Evolutionary conservation across 1,139 yeast genomes (phyloP).

Genomic region (Yamadazyma dushanensis): DNA sequence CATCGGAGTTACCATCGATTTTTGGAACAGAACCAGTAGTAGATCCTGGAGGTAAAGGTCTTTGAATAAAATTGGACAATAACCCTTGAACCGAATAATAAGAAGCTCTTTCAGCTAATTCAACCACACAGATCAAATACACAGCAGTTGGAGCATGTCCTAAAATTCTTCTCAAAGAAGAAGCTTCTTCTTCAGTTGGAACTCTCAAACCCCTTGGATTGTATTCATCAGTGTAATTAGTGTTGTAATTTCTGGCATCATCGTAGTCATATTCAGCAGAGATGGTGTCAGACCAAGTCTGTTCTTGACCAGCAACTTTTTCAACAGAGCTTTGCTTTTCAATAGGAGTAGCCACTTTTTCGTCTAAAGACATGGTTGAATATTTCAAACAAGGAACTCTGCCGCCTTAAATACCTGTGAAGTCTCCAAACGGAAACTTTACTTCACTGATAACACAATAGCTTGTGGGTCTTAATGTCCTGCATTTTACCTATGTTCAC

Average conservation of each 20-base stretch:
- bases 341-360: constrained; percentile 1
- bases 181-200: constrained; percentile 44
- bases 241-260: constrained; percentile 25
- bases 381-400: neutral
- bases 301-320: constrained; percentile 4
- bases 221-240: constrained; percentile 27
- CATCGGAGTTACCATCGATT: constrained; percentile 24
- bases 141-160: constrained; percentile 28
- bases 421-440: too few species aligned
- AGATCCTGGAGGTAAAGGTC: constrained; percentile 52
- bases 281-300: constrained; percentile 11
- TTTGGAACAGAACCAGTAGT: constrained; percentile 44
- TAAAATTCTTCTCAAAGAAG: constrained; percentile 40
- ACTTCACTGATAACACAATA: too few species aligned
- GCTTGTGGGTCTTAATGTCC: too few species aligned
- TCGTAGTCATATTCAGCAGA: constrained; percentile 25
- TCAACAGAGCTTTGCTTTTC: neutral
- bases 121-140: constrained; percentile 42
- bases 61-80: constrained; percentile 43
- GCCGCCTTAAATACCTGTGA: neutral
- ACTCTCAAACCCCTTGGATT: constrained; percentile 35
- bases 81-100: constrained; percentile 45
- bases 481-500: neutral
- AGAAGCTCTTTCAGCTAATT: constrained; percentile 49
- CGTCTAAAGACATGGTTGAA: constrained; percentile 2